Evolutionary conservation across 306 rosid genomes (phyloP), one percentile per base, ranked within the genome.

Genomic region (Alnus rubra): DNA sequence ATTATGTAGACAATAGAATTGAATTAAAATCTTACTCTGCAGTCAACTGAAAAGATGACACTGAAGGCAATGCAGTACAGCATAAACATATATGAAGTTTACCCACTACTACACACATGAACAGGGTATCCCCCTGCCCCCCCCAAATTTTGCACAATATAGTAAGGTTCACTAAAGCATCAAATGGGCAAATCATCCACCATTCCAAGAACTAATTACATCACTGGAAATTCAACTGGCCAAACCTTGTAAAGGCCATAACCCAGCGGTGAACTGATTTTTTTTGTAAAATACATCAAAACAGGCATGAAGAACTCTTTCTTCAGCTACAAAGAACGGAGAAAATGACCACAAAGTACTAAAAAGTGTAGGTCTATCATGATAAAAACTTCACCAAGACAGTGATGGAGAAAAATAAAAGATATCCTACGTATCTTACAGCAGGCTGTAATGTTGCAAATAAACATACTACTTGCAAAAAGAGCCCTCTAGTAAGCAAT

Each of bases 1-100:
- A 39, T 63, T 23, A 71, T 33, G 37, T 76, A 65, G n/a, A 35
- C 63, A 73, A 7, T 30, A 55, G 30, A 55, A 55, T 55, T 55
- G 6, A 55, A 55, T 55, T 7, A 6, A 28, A 60, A 30, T 30
- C 18, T 1, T 60, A 30, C 15, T 60, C 68, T 28, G 68, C 37
- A 11, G 5, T 60, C 16, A 30, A 28, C 42, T 30, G 68, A 30
- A 60, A 1, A 30, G 18, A 60, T 3, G 0, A 30, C 15, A 60
- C 5, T 30, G 9, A 30, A 51, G 16, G 63, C 31, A 19, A 56
- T n/a, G n/a, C 31, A 56, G 63, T 19, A 56, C 30, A 56, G 11
- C 7, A 3, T 5, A 62, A 31, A 31, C 42, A 13, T 13, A 62
- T 33, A 62, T 30, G 42, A 62, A 62, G 31, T 62, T 28, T 33